phyloP scores from a whole-genome alignment of 2,329 filamentous ascomycete genomes.

The Chaetomium sp. region DNA sequence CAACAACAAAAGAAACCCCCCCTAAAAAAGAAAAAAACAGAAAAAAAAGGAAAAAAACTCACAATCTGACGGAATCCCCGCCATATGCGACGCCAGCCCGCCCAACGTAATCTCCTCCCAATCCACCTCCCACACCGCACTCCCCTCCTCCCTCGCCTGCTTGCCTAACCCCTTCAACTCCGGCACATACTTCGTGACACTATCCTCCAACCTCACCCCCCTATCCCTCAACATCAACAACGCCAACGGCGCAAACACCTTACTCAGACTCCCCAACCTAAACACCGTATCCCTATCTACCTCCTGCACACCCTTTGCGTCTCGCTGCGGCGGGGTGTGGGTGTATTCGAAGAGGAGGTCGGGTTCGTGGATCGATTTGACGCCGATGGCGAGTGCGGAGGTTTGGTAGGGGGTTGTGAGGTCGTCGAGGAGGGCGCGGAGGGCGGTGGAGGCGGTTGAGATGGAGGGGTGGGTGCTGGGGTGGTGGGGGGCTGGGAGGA shows the following conservation, averaged over 20 bases:
- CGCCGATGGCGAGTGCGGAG: conserved; percentile 34
- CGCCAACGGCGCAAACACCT: conserved; percentile 29
- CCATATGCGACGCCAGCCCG: conserved; percentile 39
- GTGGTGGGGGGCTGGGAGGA: conserved; percentile 32
- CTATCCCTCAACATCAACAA: conserved; percentile 24
- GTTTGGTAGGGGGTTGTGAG: conserved; percentile 25
- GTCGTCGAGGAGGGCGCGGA: conserved; percentile 26
- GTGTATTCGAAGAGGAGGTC: conserved; percentile 34
- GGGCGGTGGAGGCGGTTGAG: conserved; percentile 21
- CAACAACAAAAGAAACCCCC: not conserved
- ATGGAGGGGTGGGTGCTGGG: conserved; percentile 30
- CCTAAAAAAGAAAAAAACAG: not conserved
- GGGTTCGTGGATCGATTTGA: conserved; percentile 38
- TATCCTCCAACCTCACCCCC: conserved; percentile 33
- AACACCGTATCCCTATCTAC: conserved; percentile 32
- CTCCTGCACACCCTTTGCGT: conserved; percentile 24
- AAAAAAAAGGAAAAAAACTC: conserved; percentile 7
- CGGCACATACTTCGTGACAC: conserved; percentile 41
- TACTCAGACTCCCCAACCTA: conserved; percentile 34
- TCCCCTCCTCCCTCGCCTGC: conserved; percentile 17
- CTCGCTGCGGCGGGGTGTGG: conserved; percentile 32
- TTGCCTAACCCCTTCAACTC: conserved; percentile 26
- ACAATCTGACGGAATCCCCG: conserved; percentile 36
- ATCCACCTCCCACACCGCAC: conserved; percentile 30
- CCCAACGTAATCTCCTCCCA: conserved; percentile 44